These are phyloP conservation scores for Neopestalotiopsis clavispora DNA, from an alignment of 2,329 filamentous ascomycete species.

Conservation along the genomic window DNA sequence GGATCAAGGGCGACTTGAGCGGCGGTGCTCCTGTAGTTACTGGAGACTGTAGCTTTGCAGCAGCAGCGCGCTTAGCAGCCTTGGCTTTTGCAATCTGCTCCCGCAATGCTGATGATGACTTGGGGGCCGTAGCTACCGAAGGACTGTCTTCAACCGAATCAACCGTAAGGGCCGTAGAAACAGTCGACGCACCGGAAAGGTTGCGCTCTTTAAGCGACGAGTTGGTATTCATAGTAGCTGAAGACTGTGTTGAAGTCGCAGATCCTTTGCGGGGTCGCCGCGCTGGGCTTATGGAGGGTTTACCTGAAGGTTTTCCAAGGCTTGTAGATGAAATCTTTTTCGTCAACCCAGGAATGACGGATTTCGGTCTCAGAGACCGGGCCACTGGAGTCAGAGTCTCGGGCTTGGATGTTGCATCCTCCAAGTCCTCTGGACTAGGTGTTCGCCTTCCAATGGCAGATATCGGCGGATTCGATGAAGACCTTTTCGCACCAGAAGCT, in stretches of 20 bases:
- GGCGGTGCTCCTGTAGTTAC: conserved; percentile 24
- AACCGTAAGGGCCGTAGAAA: conserved; percentile 42
- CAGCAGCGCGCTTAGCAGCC: conserved; percentile 70
- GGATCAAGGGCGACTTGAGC: conserved; percentile 42
- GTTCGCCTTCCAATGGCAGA: conserved; percentile 35
- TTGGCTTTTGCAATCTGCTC: conserved; percentile 95
- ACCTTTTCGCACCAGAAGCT: conserved; percentile 26
- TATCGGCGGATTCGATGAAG: conserved; percentile 34
- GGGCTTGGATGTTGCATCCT: conserved; percentile 39
- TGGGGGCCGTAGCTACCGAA: conserved; percentile 44
- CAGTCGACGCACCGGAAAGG: conserved; percentile 40
- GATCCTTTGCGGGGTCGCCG: conserved; percentile 45
- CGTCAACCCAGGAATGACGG: conserved; percentile 58
- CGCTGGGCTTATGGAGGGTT: conserved; percentile 28
- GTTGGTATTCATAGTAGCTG: conserved; percentile 31
- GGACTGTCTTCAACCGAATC: conserved; percentile 40
- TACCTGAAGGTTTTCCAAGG: conserved; percentile 35
- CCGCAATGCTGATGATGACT: conserved; percentile 80
- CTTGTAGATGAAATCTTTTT: conserved; percentile 58
- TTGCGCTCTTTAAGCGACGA: conserved; percentile 42
- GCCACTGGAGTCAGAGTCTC: conserved; percentile 53
- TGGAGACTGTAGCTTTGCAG: conserved; percentile 39
- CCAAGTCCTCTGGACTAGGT: conserved; percentile 41
- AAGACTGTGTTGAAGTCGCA: conserved; percentile 43
- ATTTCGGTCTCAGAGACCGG: conserved; percentile 53